phyloP scores from a whole-genome alignment of 352 stramenopile species.

The Sclerospora graminicola region DNA sequence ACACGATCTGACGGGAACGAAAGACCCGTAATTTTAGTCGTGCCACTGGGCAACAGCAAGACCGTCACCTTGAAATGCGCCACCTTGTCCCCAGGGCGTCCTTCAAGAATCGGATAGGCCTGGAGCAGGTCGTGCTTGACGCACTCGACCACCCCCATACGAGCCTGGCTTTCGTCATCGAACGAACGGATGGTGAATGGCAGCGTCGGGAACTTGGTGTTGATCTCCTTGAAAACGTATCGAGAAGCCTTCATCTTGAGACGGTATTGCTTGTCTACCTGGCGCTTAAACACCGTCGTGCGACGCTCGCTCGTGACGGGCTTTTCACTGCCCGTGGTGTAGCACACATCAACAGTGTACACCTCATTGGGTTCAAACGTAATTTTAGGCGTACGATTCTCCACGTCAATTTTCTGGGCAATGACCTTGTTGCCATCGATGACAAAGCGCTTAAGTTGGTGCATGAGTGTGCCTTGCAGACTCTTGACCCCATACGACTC shows the following conservation, averaged over 20 bases:
- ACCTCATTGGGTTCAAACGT: slow-evolving; percentile 97
- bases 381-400: slow-evolving; percentile 76
- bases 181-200: slow-evolving; percentile 97
- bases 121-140: slow-evolving; percentile 96
- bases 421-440: slow-evolving; percentile 98
- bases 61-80: slow-evolving; percentile 99
- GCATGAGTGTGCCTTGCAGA: slow-evolving; percentile 97
- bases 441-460: slow-evolving; percentile 98
- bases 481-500: slow-evolving; percentile 94
- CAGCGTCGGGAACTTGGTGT: slow-evolving; percentile 97
- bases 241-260: slow-evolving; percentile 93
- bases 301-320: slow-evolving; percentile 82
- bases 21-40: slow-evolving; percentile 93
- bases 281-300: slow-evolving; percentile 98
- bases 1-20: slow-evolving; percentile 84
- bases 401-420: slow-evolving; percentile 85
- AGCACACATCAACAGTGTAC: slow-evolving; percentile 98
- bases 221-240: slow-evolving; percentile 96
- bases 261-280: slow-evolving; percentile 96
- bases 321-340: slow-evolving; percentile 97
- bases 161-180: slow-evolving; percentile 91
- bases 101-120: slow-evolving; percentile 96
- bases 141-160: slow-evolving; percentile 98
- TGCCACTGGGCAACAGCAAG: slow-evolving; percentile 93
- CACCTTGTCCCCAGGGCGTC: slow-evolving; percentile 90